phyloP scores from a whole-genome alignment of 805 yeast species.

The Kodamaea fukazawae region DNA sequence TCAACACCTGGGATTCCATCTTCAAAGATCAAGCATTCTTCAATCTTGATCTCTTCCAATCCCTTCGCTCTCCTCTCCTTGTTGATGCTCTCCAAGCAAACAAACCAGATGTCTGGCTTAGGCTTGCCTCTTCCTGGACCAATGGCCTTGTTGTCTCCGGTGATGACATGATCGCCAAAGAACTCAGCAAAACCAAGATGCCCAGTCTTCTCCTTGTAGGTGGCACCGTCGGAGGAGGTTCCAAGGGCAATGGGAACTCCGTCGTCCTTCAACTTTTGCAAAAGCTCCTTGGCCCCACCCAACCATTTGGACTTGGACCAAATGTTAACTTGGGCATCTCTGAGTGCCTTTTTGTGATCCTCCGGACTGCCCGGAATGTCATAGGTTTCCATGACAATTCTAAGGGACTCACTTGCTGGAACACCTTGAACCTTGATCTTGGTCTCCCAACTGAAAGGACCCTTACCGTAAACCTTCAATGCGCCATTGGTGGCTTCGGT shows the following conservation, averaged over 20 bases:
- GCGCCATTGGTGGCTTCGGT: slow-evolving; percentile 72
- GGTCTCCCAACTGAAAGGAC: slow-evolving; percentile 86
- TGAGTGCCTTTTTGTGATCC: slow-evolving; percentile 53
- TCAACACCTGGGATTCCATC: slow-evolving; percentile 92
- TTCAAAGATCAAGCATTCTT: slow-evolving; percentile 87
- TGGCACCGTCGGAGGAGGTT: slow-evolving; percentile 69
- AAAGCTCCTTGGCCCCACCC: slow-evolving; percentile 81
- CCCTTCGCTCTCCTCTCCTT: slow-evolving; percentile 42
- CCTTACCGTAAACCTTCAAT: slow-evolving; percentile 66
- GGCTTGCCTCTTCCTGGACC: slow-evolving; percentile 92
- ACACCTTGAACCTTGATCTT: slow-evolving; percentile 86
- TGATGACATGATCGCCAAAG: slow-evolving; percentile 67
- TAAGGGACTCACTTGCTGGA: slow-evolving; percentile 77
- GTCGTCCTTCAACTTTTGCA: slow-evolving; percentile 49
- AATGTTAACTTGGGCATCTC: slow-evolving; percentile 49
- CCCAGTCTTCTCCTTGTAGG: slow-evolving; percentile 68
- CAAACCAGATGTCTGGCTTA: slow-evolving; percentile 85
- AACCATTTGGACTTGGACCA: slow-evolving; percentile 69
- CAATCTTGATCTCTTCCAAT: slow-evolving; percentile 52
- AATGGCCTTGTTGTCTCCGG: slow-evolving; percentile 86
- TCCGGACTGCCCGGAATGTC: slow-evolving; percentile 63
- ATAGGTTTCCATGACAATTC: slow-evolving; percentile 63
- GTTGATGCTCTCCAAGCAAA: slow-evolving; percentile 73
- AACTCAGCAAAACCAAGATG: slow-evolving; percentile 46
- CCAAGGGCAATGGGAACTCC: slow-evolving; percentile 85